Conservation (phyloP, 2,329 filamentous ascomycete species). For the Corinectria fuckeliana region DNA sequence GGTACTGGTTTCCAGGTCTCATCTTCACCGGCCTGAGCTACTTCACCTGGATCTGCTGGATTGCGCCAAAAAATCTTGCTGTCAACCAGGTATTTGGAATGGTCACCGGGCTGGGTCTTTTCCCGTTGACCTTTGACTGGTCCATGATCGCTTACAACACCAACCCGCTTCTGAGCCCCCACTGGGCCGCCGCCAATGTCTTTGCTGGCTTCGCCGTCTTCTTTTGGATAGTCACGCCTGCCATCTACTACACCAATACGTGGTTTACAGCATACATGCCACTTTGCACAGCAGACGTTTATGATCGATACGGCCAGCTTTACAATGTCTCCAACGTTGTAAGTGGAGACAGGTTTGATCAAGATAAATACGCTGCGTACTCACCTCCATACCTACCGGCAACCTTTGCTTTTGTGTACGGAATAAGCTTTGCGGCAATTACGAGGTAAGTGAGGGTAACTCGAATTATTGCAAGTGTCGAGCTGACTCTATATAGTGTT, state of each 20-base stretch:
- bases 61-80: conserved; percentile 64
- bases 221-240: conserved; percentile 55
- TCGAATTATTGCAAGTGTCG: neutral
- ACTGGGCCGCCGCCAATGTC: conserved; percentile 66
- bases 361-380: conserved; percentile 63
- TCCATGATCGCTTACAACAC: conserved; percentile 62
- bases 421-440: conserved; percentile 64
- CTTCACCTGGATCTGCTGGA: conserved; percentile 68
- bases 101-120: conserved; percentile 63
- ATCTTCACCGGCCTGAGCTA: conserved; percentile 64
- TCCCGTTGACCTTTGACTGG: conserved; percentile 74
- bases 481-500: neutral
- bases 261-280: conserved; percentile 14
- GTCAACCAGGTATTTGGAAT: conserved; percentile 72
- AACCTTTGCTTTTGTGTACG: conserved; percentile 62
- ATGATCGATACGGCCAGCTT: conserved; percentile 63
- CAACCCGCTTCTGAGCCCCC: conserved; percentile 64
- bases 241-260: conserved; percentile 9
- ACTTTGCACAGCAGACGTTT: conserved; percentile 44
- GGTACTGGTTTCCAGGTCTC: conserved; percentile 65
- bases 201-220: conserved; percentile 59
- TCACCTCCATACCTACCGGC: conserved; percentile 51
- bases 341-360: conserved; percentile 61
- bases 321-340: conserved; percentile 64
- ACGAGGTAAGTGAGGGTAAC: conserved; percentile 31